Conservation (phyloP, 352 stramenopile species). For the Pythium guiyangense region DNA sequence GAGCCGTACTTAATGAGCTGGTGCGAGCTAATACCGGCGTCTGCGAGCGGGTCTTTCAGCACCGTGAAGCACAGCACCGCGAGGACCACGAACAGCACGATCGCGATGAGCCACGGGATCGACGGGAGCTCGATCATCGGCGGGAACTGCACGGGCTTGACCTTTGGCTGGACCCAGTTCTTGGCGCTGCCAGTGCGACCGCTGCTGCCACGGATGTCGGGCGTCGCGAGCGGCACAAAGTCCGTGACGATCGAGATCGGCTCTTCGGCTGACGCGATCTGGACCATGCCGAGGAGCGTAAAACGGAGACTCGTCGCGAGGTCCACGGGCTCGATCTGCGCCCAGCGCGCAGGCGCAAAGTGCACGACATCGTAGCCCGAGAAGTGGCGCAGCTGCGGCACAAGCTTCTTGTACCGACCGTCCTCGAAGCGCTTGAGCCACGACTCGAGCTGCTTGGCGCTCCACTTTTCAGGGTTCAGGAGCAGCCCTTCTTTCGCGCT, state of each 20-base stretch:
- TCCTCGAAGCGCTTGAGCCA: conserved; percentile 76
- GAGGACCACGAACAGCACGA: conserved; percentile 46
- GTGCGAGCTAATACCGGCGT: conserved; percentile 50
- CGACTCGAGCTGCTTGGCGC: conserved; percentile 64
- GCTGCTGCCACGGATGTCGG: conserved; percentile 13
- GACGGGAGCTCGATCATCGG: conserved; percentile 79
- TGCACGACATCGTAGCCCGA: conserved; percentile 66
- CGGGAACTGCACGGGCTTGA: conserved; percentile 66
- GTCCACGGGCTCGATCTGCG: conserved; percentile 44
- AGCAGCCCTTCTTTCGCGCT: conserved; percentile 87
- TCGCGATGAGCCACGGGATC: conserved; percentile 40
- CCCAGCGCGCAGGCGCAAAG: conserved; percentile 59
- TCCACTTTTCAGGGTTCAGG: conserved; percentile 81
- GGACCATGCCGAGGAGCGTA: conserved; percentile 82
- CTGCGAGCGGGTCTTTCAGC: conserved; percentile 47
- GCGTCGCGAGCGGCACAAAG: conserved; percentile 45
- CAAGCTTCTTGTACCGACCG: conserved; percentile 60
- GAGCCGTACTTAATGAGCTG: conserved; percentile 77
- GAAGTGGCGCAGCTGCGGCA: conserved; percentile 43
- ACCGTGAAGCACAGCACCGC: conserved; percentile 74
- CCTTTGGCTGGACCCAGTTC: conserved; percentile 18
- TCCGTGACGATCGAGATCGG: conserved; percentile 72
- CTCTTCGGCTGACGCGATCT: conserved; percentile 64
- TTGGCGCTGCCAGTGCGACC: conserved; percentile 6
- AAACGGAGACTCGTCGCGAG: conserved; percentile 79